Evolutionary conservation across 331 rosid species (phyloP).

Genomic region (Cydonia oblonga): DNA sequence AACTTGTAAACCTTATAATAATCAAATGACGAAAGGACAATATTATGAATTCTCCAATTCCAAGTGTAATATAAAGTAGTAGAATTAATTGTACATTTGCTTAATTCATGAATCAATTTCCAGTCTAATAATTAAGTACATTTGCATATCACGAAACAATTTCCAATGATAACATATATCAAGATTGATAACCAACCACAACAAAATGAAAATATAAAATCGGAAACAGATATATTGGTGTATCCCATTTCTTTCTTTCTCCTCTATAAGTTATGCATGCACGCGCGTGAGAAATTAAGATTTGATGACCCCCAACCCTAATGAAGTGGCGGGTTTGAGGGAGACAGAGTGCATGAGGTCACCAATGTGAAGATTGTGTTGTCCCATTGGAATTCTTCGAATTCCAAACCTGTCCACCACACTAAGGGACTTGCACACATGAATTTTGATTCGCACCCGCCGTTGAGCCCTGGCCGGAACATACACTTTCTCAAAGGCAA

Average conservation of each 20-base stretch:
- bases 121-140: neutral
- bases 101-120: neutral
- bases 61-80: neutral
- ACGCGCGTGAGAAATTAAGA: neutral
- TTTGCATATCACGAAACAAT: neutral
- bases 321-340: slow-evolving; percentile 11
- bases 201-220: neutral
- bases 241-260: neutral
- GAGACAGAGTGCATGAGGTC: slow-evolving; percentile 19
- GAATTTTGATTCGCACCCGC: slow-evolving; percentile 21
- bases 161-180: neutral
- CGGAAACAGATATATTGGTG: no score
- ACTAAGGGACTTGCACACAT: slow-evolving; percentile 30
- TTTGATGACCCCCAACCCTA: slow-evolving; percentile 11
- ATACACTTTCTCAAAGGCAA: slow-evolving; percentile 28
- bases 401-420: slow-evolving; percentile 32
- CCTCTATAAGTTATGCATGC: neutral
- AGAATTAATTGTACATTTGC: neutral
- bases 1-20: neutral
- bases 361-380: slow-evolving; percentile 23
- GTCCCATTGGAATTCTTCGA: slow-evolving; percentile 33
- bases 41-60: neutral
- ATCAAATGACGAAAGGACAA: neutral
- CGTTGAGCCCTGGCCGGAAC: slow-evolving; percentile 13
- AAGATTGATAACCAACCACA: neutral